phyloP scores from a whole-genome alignment of 2,329 filamentous ascomycete species.

The Cladophialophora bantiana region DNA sequence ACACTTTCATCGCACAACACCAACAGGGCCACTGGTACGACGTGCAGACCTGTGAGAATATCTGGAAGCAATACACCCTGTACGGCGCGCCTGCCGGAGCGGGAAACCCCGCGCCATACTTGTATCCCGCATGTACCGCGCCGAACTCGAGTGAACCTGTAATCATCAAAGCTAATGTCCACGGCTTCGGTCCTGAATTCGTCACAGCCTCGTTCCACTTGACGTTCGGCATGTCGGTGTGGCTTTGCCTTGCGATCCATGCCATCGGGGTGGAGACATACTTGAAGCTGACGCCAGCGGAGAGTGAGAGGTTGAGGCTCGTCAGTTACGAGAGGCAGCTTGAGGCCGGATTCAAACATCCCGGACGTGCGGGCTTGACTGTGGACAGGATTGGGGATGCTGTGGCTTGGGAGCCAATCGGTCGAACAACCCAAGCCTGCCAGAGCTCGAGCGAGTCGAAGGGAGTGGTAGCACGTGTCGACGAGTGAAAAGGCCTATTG shows the following conservation, averaged over 20 bases:
- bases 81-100: background rate
- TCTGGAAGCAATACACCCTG: conserved; percentile 49
- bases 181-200: conserved; percentile 40
- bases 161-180: conserved; percentile 32
- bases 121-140: conserved; percentile 46
- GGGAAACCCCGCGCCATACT: conserved; percentile 56
- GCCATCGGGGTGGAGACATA: conserved; percentile 58
- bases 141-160: conserved; percentile 42
- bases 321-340: conserved; percentile 65
- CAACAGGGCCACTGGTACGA: conserved; percentile 44
- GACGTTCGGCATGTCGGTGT: conserved; percentile 61
- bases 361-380: conserved; percentile 58
- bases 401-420: conserved; percentile 27
- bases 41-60: conserved; percentile 40
- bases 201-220: conserved; percentile 55
- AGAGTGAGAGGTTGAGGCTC: conserved; percentile 61
- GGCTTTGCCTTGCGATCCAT: conserved; percentile 62
- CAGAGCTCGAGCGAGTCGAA: background rate
- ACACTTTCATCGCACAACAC: conserved; percentile 48
- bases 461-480: background rate
- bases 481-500: background rate
- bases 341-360: conserved; percentile 60
- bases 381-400: conserved; percentile 52
- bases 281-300: conserved; percentile 60
- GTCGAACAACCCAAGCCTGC: background rate